Conservation (phyloP, 768 basidiomycete species). For the Mycena vitilis region DNA sequence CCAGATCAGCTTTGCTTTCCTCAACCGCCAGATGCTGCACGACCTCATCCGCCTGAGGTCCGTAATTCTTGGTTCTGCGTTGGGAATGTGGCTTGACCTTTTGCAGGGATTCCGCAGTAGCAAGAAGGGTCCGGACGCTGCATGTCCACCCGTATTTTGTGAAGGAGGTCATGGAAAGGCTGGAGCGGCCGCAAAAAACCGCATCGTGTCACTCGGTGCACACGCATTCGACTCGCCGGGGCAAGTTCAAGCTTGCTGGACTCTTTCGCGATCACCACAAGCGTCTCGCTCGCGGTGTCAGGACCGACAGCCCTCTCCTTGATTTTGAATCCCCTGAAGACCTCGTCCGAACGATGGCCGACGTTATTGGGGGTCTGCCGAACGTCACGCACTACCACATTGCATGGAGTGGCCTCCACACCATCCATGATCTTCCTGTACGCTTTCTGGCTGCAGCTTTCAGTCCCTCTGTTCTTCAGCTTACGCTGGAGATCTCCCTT, state of each 20-base stretch:
- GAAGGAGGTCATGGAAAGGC: slow-evolving; percentile 50
- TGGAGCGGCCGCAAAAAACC: slow-evolving; percentile 29
- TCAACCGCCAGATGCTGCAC: slow-evolving; percentile 55
- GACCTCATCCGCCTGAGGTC: slow-evolving; percentile 43
- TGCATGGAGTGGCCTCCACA: slow-evolving; percentile 58
- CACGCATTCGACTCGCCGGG: slow-evolving; percentile 22
- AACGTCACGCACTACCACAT: slow-evolving; percentile 63
- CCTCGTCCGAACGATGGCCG: slow-evolving; percentile 53
- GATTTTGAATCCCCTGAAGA: slow-evolving; percentile 51
- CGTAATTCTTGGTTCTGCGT: slow-evolving; percentile 38
- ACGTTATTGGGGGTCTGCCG: slow-evolving; percentile 57
- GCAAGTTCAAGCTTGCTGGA: slow-evolving; percentile 43
- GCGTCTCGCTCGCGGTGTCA: slow-evolving; percentile 39
- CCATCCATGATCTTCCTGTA: slow-evolving; percentile 42
- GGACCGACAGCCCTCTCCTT: slow-evolving; percentile 42
- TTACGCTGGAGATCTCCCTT: slow-evolving; percentile 57
- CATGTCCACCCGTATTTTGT: slow-evolving; percentile 63
- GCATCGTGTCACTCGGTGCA: background rate
- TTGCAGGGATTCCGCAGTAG: slow-evolving; percentile 59
- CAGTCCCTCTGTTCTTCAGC: slow-evolving; percentile 50
- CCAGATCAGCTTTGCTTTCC: slow-evolving; percentile 62
- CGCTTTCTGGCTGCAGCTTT: slow-evolving; percentile 52
- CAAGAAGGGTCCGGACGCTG: slow-evolving; percentile 59
- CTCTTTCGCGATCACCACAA: slow-evolving; percentile 48
- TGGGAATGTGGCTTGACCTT: slow-evolving; percentile 7